Conservation (phyloP, 768 basidiomycete genomes). For the Rhizopogon vesiculosus region DNA sequence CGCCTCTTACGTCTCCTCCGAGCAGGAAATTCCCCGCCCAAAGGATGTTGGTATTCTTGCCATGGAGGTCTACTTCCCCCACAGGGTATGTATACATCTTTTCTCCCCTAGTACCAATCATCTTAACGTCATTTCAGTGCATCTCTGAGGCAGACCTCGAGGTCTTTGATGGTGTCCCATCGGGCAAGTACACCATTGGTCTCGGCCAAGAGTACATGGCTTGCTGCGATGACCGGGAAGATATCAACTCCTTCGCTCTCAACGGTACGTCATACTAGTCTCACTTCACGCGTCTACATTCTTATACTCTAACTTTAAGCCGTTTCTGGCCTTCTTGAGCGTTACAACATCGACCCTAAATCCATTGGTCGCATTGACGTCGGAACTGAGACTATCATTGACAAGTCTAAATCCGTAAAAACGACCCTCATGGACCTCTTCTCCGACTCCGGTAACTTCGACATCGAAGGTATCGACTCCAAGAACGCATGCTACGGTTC, state of each 20-base stretch:
- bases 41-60: slow-evolving; percentile 93
- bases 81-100: slow-evolving; percentile 53
- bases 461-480: slow-evolving; percentile 98
- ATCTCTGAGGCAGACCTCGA: slow-evolving; percentile 95
- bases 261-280: slow-evolving; percentile 56
- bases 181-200: slow-evolving; percentile 99
- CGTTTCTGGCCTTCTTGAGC: slow-evolving; percentile 84
- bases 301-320: slow-evolving; percentile 39
- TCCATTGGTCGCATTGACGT: slow-evolving; percentile 98
- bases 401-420: slow-evolving; percentile 99
- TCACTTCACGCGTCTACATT: not conserved
- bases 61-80: slow-evolving; percentile 94
- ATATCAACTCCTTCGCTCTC: slow-evolving; percentile 97
- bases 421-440: slow-evolving; percentile 99
- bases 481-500: slow-evolving; percentile 99
- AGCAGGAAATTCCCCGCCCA: slow-evolving; percentile 47
- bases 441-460: slow-evolving; percentile 85
- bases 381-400: slow-evolving; percentile 98
- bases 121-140: slow-evolving; percentile 46
- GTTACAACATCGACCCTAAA: slow-evolving; percentile 93
- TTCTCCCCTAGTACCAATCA: slow-evolving; percentile 1
- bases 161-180: slow-evolving; percentile 86
- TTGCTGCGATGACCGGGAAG: slow-evolving; percentile 97
- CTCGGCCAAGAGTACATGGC: slow-evolving; percentile 98
- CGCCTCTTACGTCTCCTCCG: slow-evolving; percentile 5